Evolutionary conservation across 345 rosid genomes (phyloP).

Genomic region (Mangifera indica): DNA sequence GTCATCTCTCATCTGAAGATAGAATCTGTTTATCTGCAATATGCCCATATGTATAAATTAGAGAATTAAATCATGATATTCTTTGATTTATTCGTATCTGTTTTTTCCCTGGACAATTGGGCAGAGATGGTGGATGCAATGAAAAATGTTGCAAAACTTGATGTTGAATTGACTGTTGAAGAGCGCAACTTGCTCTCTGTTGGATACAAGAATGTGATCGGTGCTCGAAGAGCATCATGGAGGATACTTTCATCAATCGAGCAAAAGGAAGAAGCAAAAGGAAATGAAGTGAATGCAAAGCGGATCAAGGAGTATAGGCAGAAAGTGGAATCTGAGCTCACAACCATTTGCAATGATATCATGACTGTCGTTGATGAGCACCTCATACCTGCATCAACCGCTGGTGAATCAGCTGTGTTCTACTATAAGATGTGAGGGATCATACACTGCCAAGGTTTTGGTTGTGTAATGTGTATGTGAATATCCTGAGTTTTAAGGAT

Average conservation of each 20-base stretch:
- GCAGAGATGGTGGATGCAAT: conserved; percentile 44
- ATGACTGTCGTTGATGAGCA: conserved; percentile 39
- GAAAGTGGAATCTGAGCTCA: conserved; percentile 37
- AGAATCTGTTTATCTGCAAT: not conserved
- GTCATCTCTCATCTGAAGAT: not conserved
- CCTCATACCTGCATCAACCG: conserved; percentile 38
- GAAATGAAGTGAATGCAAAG: conserved; percentile 34
- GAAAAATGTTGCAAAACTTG: conserved; percentile 38
- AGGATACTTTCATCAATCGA: conserved; percentile 41
- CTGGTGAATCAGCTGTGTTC: conserved; percentile 38
- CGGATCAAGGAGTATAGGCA: conserved; percentile 37
- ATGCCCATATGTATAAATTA: no score
- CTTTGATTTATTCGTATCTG: not conserved
- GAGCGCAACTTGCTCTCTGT: conserved; percentile 42
- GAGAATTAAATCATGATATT: not conserved
- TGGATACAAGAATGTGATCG: conserved; percentile 39
- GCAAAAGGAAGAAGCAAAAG: conserved; percentile 38
- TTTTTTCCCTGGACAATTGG: not conserved
- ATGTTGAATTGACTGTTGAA: conserved; percentile 38
- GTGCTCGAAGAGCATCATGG: conserved; percentile 43
- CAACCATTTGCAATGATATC: conserved; percentile 38
- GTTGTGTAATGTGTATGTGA: not conserved
- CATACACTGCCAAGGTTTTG: not conserved
- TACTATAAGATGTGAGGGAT: conserved; percentile 37
- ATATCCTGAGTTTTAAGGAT: not conserved